Base-by-base conservation (phyloP, 805 yeast genomes). In the Myxozyma lipomycoides region DNA sequence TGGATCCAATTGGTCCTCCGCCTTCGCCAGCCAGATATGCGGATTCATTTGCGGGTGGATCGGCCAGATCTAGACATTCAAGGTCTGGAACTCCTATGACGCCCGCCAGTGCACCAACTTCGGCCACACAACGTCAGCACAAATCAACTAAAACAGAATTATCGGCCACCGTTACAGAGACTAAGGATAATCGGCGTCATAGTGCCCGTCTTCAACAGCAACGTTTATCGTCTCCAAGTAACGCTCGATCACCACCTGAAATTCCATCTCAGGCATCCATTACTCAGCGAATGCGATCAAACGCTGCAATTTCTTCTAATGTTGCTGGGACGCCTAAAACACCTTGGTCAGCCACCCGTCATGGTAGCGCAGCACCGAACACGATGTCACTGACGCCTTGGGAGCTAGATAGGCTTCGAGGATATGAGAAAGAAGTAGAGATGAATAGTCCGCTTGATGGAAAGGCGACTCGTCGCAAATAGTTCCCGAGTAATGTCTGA, bases 1-100 rank as follows among this genome's bases (percentile, higher is more conserved):
- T 43, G 6, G 53, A 54, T 52, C 58, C 58, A 21, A 54, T 54
- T 40, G 58, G 58, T 15, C 46, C 57, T 3, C 26, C 45, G 26
- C 43, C 45, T 26, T 52, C 56, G 46, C 56, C 60, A 4, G 36
- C 40, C n/a, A 28, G 49, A 12, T 49, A 36, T 17, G 32, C 46
- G 23, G 53, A 49, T 21, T 4, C 23, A 23, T 44, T 18, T 0
- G n/a, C 38, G 18, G 22, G 18, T 23, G 12, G 19, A 7, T 9
- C 30, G 38, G 19, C 9, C n/a, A 10, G 38, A 17, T 21, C 38
- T n/a, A 9, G 15, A 6, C n/a, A 35, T 12, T 10, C 38, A 7
- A 25, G 38, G n/a, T 30, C 24, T 15, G 24, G 22, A 3, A 32
- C 18, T 7, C 19, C 43, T 30, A 41, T 43, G 32, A 41, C 43